These are phyloP conservation scores for Penicillium expansum DNA, from an alignment of 2,329 filamentous ascomycete genomes.

Conservation along the genomic window DNA sequence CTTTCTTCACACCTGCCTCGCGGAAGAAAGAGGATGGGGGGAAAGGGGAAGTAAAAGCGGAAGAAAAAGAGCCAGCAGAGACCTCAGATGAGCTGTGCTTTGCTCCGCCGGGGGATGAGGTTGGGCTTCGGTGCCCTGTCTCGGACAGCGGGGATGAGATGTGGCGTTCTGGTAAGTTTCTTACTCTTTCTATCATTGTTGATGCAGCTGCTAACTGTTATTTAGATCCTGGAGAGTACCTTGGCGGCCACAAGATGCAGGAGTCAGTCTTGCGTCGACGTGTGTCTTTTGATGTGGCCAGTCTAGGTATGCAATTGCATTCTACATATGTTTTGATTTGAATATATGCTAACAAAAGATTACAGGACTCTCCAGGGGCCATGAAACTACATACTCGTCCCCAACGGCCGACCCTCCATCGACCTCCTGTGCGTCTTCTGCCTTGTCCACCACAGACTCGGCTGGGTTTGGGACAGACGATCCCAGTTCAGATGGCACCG, in stretches of 20 bases:
- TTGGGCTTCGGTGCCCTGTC: neutral
- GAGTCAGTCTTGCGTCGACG: neutral
- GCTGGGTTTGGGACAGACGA: neutral
- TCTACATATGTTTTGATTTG: neutral
- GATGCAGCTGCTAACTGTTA: neutral
- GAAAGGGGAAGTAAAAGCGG: neutral
- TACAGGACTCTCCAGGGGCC: neutral
- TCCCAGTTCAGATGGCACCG: neutral
- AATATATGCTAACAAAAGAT: neutral
- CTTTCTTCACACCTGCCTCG: neutral
- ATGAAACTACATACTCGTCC: neutral
- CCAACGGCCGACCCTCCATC: neutral
- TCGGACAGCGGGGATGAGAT: neutral
- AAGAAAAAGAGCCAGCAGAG: neutral
- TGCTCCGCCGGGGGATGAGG: neutral
- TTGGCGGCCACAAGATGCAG: neutral
- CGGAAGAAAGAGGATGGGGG: neutral
- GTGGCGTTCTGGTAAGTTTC: constrained; percentile 1
- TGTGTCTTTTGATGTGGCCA: neutral
- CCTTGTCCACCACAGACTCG: neutral
- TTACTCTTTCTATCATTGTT: neutral
- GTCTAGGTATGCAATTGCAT: neutral
- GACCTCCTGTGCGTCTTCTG: neutral
- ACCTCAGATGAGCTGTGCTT: neutral
- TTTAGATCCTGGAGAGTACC: neutral